Percentiles rank a stretch among this genome's conserved stretches.
phyloP scores from a whole-genome alignment of 768 basidiomycete genomes.

The Dictyophora rubrovolvata region DNA sequence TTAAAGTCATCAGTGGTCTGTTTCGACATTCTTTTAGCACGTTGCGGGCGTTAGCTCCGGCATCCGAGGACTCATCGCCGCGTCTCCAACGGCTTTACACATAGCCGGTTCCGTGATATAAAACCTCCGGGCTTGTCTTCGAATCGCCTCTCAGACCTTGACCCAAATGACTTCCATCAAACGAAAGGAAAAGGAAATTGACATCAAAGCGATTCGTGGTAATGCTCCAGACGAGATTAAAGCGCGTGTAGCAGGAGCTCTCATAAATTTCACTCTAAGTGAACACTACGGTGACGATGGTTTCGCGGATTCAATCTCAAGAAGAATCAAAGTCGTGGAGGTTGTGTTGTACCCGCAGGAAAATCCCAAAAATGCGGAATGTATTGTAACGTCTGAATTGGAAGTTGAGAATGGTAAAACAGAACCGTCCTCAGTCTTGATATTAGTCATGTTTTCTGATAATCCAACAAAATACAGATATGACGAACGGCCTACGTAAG shows the following conservation, averaged over 20 bases:
- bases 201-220: neutral
- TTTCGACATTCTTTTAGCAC: too few species aligned
- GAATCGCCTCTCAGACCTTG: too few species aligned
- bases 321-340: neutral
- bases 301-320: neutral
- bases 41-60: too few species aligned
- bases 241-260: neutral
- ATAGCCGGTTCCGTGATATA: neutral
- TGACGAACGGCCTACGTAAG: conserved; percentile 4
- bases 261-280: neutral
- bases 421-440: neutral
- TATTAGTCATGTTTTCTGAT: neutral
- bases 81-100: too few species aligned
- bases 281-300: neutral
- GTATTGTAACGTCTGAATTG: neutral
- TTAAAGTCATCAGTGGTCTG: too few species aligned
- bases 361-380: neutral
- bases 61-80: too few species aligned
- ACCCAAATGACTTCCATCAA: neutral
- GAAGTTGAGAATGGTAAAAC: conserved; percentile 1
- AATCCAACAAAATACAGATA: neutral
- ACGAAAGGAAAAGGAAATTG: neutral
- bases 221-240: conserved; percentile 6
- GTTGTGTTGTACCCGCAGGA: neutral
- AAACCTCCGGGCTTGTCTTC: neutral